Conservation (phyloP, 1,284 basidiomycete genomes). For the Schizophyllum commune region DNA sequence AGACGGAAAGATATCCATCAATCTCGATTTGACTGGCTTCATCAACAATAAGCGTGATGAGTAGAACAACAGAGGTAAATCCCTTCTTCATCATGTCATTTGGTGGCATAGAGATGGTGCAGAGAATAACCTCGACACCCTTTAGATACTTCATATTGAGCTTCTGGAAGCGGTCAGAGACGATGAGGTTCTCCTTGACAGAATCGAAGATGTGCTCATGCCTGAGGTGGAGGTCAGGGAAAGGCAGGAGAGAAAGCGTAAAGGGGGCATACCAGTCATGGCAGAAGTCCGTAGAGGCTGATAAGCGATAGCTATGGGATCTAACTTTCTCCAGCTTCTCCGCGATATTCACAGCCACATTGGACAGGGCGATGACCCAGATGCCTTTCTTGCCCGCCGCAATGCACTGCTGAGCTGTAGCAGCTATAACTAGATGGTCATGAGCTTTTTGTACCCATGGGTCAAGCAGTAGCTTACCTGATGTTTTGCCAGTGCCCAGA, state of each 20-base stretch:
- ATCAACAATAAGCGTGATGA: constrained; percentile 33
- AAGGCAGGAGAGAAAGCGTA: background rate
- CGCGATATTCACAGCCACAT: constrained; percentile 49
- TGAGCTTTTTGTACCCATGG: constrained; percentile 49
- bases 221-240: constrained; percentile 31
- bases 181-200: constrained; percentile 38
- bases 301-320: constrained; percentile 37
- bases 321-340: constrained; percentile 37
- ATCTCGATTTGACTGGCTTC: constrained; percentile 45
- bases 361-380: constrained; percentile 54
- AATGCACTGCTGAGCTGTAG: constrained; percentile 34
- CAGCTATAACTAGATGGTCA: constrained; percentile 32
- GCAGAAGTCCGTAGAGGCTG: constrained; percentile 49
- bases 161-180: constrained; percentile 36
- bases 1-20: constrained; percentile 42
- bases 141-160: constrained; percentile 18
- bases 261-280: constrained; percentile 45
- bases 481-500: constrained; percentile 47
- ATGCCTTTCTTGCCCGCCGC: constrained; percentile 23
- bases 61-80: constrained; percentile 28
- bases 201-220: constrained; percentile 62
- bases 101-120: constrained; percentile 68
- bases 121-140: constrained; percentile 51
- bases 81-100: constrained; percentile 25
- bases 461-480: constrained; percentile 26